Evolutionary conservation across 108 stramenopile species (phyloP).

Genomic region (Cyclotella choctawhatcheeana): DNA sequence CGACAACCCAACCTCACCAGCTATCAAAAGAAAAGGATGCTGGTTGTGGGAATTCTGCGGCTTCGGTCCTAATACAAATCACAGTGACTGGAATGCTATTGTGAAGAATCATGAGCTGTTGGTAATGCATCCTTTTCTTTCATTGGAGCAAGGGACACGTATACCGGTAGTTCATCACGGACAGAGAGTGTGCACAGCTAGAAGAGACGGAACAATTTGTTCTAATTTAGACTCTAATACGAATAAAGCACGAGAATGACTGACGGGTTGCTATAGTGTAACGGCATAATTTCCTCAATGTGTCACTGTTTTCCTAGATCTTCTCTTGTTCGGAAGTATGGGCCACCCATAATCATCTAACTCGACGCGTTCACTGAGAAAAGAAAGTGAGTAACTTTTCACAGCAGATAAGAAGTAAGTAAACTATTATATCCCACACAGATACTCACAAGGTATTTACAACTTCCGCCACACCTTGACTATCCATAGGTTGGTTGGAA

Average conservation of each 20-base stretch:
- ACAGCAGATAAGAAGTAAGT: too few relatives aligned
- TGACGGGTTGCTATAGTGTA: background rate
- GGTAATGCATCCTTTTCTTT: constrained; percentile 13
- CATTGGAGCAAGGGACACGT: constrained; percentile 29
- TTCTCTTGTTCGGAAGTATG: too few relatives aligned
- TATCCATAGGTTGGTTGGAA: too few relatives aligned
- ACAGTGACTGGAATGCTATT: constrained; percentile 6
- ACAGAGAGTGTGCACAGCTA: constrained; percentile 27
- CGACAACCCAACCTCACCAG: constrained; percentile 9
- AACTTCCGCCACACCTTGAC: too few relatives aligned
- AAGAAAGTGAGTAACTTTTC: too few relatives aligned
- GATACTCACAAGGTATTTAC: too few relatives aligned
- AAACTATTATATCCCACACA: too few relatives aligned
- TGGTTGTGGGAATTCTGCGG: constrained; percentile 27
- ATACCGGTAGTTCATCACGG: constrained; percentile 29
- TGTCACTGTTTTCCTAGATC: too few relatives aligned
- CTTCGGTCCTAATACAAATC: constrained; percentile 9
- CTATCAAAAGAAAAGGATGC: background rate
- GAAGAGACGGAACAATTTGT: constrained; percentile 1
- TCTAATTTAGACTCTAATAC: background rate
- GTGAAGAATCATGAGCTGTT: constrained; percentile 16
- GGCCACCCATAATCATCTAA: too few relatives aligned
- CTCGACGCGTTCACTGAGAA: too few relatives aligned
- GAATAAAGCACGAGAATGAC: background rate
- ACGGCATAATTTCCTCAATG: background rate